Evolutionary conservation across 225 moss, liverwort and hornwort genomes (phyloP), one percentile per base, ranked within the genome.

Genomic region (Neckera pumila): DNA sequence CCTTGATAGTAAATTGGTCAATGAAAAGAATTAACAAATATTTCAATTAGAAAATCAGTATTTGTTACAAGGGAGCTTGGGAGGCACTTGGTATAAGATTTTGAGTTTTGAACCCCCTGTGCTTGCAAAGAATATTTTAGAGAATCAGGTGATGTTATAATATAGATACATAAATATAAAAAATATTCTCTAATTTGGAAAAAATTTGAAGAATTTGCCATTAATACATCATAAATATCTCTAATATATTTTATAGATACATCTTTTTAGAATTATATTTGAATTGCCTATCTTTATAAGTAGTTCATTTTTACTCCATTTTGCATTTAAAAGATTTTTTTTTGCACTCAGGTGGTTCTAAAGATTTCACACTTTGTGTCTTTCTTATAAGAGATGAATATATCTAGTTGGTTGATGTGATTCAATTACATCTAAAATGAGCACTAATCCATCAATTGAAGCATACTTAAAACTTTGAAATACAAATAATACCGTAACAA

Each of bases 331-430:
- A 19, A 12, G 0, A 47, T 45, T 1, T 1, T 16, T 19, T 19
- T 13, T 51, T 76, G 51, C 21, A 76, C 8, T 76, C 2, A 51
- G 1, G 1, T 13, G 1, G 4, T 12, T 51, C 1, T 76, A 33
- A 33, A 13, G 21, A 51, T 76, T 53, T 34, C 14, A 36, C 9
- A 9, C 22, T 22, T 21, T 3, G 5, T 3, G 1, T 14, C 3
- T 1, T 0, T 9, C 0, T 34, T 22, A 2, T 1, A 22, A 57
- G 7, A 17, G 11, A 56, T 0, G 7, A 57, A 27, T 38, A 17
- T 17, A 12, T 4, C 17, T 38, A 79, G 10, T 7, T 56, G 5
- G 18, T 38, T 57, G 5, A 38, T 38, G 57, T 0, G 0, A n/a
- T n/a, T 57, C 27, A 79, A 34, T 53, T 22, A 23, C 76, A 76